These are phyloP conservation scores for Metschnikowia continentalis DNA, from an alignment of 805 yeast species.

Conservation along the genomic window DNA sequence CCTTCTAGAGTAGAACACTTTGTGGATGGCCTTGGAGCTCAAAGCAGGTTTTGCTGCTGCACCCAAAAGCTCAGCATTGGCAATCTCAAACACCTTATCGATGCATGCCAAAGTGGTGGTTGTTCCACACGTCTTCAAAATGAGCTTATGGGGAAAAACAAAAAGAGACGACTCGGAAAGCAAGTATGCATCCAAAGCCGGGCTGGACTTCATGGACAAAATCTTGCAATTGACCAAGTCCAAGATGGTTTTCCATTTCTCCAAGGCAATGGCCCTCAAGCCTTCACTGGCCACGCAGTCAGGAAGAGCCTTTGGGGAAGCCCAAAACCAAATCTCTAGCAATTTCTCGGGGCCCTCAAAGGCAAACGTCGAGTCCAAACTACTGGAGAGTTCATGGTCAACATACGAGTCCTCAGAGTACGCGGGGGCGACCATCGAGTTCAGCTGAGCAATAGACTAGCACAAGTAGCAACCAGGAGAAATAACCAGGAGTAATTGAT, in stretches of 20 bases:
- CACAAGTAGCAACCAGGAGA: no score
- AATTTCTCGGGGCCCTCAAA: slow-evolving; percentile 97
- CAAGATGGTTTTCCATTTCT: slow-evolving; percentile 66
- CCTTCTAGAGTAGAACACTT: slow-evolving; percentile 86
- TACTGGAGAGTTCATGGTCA: slow-evolving; percentile 74
- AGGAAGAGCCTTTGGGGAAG: slow-evolving; percentile 40
- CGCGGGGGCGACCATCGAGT: slow-evolving; percentile 41
- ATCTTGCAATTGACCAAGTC: slow-evolving; percentile 87
- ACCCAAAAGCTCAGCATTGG: slow-evolving; percentile 16
- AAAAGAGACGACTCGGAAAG: slow-evolving; percentile 87
- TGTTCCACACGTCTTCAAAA: slow-evolving; percentile 94
- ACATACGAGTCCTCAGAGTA: slow-evolving; percentile 48
- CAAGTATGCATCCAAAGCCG: slow-evolving; percentile 72
- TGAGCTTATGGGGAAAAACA: slow-evolving; percentile 79
- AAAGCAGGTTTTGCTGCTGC: slow-evolving; percentile 7
- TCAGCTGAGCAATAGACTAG: not conserved
- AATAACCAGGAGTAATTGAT: no score
- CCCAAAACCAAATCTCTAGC: slow-evolving; percentile 83
- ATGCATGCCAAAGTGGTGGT: slow-evolving; percentile 84
- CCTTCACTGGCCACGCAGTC: slow-evolving; percentile 38
- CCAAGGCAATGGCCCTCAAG: slow-evolving; percentile 60
- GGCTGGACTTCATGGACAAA: slow-evolving; percentile 68
- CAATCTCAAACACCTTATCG: slow-evolving; percentile 51
- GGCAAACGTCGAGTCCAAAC: slow-evolving; percentile 83
- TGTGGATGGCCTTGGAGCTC: slow-evolving; percentile 43